Evolutionary conservation across 805 yeast species (phyloP), one percentile per base, ranked within the genome.

Genomic region (Nakazawaea anatomiae): DNA sequence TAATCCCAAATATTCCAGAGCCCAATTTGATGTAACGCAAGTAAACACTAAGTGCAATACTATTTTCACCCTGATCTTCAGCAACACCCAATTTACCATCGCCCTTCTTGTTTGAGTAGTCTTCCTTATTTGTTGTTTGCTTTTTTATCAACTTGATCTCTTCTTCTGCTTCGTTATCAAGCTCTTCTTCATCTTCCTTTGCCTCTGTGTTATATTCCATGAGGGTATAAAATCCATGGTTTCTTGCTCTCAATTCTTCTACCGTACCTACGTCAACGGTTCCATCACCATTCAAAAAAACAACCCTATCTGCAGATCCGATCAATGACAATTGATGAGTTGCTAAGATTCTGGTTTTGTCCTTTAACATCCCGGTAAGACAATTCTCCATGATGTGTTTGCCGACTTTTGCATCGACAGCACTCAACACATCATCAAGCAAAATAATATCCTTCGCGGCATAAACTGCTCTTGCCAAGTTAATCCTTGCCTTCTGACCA

Each of bases 401-500:
- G 27, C 90, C 91, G 38, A 87, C 92, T 62, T 87, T 79, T 39
- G 90, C 88, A 64, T 87, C 94, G 4, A 87, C 92, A 5, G 95
- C 92, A 68, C 87, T 80, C 52, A 87, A 71, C 14, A 86, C 88
- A 61, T 87, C 95, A 61, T 87, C 95, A 51, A 87, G 64, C 46
- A 87, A 64, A 40, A 83, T 76, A 28, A 86, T 82, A 58, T 84
- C 89, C 39, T 77, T 76, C 39, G 80, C 74, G 31, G 86, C 81
- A 60, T 87, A 87, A 1, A 85, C 88, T 3, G 91, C 86, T 61
- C 95, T 74, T 4, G 95, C 95, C 54, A 87, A 67, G 58, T 81
- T 79, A 47, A 87, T 77, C 64, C 96, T 77, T 0, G 95, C 92
- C 70, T 88, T 88, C 64, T 88, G 96, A 47, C 96, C 96, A 51